Percentiles rank a stretch among this genome's conserved stretches.
Conservation (phyloP, 352 stramenopile species). For the Pythium monospermum region DNA sequence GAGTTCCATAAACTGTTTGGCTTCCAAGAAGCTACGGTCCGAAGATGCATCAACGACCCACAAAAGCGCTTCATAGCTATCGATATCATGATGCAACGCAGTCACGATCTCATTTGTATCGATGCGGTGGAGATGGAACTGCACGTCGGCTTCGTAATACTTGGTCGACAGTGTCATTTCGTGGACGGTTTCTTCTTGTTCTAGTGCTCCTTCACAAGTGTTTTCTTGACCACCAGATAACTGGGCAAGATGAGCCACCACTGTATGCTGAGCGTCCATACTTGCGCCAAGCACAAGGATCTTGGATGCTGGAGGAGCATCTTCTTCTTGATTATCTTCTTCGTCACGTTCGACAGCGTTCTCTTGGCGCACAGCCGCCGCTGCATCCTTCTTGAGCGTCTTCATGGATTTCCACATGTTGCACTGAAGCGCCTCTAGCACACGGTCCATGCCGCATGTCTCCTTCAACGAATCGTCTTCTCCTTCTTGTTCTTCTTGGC, state of each 20-base stretch:
- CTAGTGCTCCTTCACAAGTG: neutral
- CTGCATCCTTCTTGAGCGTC: constrained; percentile 13
- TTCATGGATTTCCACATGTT: constrained; percentile 75
- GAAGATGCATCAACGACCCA: constrained; percentile 20
- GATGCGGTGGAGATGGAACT: constrained; percentile 19
- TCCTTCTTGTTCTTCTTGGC: constrained; percentile 12
- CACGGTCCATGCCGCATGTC: constrained; percentile 49
- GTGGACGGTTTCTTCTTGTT: constrained; percentile 1
- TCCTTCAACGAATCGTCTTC: constrained; percentile 22
- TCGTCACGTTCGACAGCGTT: neutral
- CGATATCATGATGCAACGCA: constrained; percentile 18
- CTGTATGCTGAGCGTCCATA: constrained; percentile 3
- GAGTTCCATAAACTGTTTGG: constrained; percentile 21
- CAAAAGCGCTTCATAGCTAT: constrained; percentile 24
- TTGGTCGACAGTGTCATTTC: constrained; percentile 16
- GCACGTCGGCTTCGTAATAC: constrained; percentile 22
- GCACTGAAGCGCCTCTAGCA: constrained; percentile 69
- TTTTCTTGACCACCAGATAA: neutral
- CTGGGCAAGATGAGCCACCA: neutral
- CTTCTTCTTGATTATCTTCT: constrained; percentile 1
- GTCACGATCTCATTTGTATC: constrained; percentile 17
- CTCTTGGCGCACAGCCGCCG: neutral
- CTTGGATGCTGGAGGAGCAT: neutral
- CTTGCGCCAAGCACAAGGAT: constrained; percentile 23
- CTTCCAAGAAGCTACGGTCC: constrained; percentile 18